Evolutionary conservation across 2,329 filamentous ascomycete species (phyloP), one percentile per base, ranked within the genome.

Genomic region (Aphanoascus verrucosus): DNA sequence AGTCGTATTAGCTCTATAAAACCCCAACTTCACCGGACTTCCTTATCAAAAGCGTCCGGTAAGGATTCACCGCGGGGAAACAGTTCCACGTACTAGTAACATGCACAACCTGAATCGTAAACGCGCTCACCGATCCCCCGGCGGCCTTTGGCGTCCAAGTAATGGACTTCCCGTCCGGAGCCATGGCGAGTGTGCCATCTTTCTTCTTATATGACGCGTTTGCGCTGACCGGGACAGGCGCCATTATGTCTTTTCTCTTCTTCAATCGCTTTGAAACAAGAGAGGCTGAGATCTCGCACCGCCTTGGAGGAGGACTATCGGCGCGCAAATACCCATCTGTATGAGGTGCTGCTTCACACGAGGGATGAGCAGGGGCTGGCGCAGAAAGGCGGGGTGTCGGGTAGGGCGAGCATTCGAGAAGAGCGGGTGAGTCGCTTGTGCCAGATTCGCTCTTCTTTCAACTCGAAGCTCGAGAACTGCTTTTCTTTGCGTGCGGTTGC

Each of bases 171-270:
- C 81, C 77, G 68, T 95, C 88, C 54, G 78, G 74, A 14, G 86
- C 82, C 61, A 97, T 76, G 23, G 82, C 80, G 63, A 98, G 74
- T 56, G 81, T 80, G 67, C 93, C 93, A 75, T 97, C 87, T 71
- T 94, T 93, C 76, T 97, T 98, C 74, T 96, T 97, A 78, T 93
- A 97, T 55, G 83, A 76, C 50, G 85, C 83, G 1, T 45, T 35
- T 35, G 51, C 55, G 52, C 55, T 59, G 3, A 78, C 62, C 52
- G 81, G 45, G 15, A 12, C 32, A 11, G 53, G 50, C 17, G 56
- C 56, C 56, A 57, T 57, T 34, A n/a, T n/a, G n/a, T n/a, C n/a
- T 47, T 42, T 15, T 40, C 14, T 41, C 35, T 38, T 41, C 44
- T 47, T 34, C 48, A 55, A 17, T 40, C n/a, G 19, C 23, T 44